These are phyloP conservation scores for Cicer yamashitae DNA, from an alignment of 306 rosid species.

Conservation along the genomic window DNA sequence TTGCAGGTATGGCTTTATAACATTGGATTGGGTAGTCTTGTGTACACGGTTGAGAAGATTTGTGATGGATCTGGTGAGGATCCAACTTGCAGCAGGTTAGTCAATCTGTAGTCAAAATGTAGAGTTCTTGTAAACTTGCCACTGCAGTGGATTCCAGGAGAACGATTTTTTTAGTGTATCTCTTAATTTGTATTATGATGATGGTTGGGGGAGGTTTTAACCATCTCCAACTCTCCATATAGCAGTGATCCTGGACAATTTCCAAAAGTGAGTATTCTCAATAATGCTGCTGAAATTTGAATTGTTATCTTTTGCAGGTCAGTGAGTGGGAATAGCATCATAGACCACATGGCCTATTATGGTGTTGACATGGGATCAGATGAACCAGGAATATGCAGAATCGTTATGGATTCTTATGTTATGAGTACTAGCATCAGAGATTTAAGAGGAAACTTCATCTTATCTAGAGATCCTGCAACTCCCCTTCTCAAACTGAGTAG, in stretches of 20 bases:
- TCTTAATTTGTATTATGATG: neutral
- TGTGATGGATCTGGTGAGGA: constrained; percentile 96
- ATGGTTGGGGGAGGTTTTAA: neutral
- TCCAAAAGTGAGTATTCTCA: neutral
- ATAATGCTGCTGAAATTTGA: constrained; percentile 40
- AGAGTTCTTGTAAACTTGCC: constrained; percentile 14
- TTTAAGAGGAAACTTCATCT: constrained; percentile 62
- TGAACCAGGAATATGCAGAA: constrained; percentile 65
- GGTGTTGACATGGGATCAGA: constrained; percentile 65
- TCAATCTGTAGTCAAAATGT: constrained; percentile 34
- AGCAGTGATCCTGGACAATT: neutral
- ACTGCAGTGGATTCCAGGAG: neutral
- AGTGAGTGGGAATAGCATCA: constrained; percentile 80
- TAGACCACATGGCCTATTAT: constrained; percentile 77
- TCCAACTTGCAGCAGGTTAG: constrained; percentile 93
- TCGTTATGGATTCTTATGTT: constrained; percentile 66
- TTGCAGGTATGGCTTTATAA: constrained; percentile 93
- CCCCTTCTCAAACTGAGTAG: constrained; percentile 56
- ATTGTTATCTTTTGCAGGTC: constrained; percentile 66
- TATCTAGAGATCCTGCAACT: constrained; percentile 66
- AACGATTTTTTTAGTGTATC: neutral
- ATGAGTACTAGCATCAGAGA: constrained; percentile 52
- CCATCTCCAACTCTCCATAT: constrained; percentile 16
- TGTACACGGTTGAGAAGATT: constrained; percentile 69
- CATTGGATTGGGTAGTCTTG: constrained; percentile 75